Evolutionary conservation across 371 early-diverging fungal species (phyloP).

Genomic region (Blakeslea trispora): DNA sequence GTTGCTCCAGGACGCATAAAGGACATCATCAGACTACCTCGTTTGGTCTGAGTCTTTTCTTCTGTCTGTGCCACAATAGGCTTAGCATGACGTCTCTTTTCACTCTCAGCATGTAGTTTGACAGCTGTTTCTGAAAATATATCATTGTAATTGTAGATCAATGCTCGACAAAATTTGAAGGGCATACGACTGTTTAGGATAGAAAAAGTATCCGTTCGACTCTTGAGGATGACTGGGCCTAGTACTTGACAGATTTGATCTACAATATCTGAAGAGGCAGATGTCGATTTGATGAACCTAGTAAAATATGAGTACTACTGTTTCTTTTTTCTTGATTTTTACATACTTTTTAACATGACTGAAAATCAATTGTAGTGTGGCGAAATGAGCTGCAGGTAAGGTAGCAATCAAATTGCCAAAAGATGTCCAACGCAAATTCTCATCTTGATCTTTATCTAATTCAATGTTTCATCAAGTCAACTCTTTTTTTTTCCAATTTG

Average conservation of each 20-base stretch:
- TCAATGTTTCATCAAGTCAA: background rate
- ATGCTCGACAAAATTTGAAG: constrained; percentile 46
- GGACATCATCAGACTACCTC: constrained; percentile 43
- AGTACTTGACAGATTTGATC: constrained; percentile 47
- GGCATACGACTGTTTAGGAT: constrained; percentile 60
- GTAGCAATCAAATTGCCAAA: constrained; percentile 62
- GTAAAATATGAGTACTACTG: background rate
- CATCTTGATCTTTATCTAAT: constrained; percentile 43
- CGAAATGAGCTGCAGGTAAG: constrained; percentile 56
- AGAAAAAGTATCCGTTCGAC: constrained; percentile 49
- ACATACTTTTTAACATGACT: constrained; percentile 46
- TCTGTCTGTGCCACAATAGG: constrained; percentile 28
- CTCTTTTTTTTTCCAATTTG: background rate
- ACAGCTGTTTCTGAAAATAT: constrained; percentile 39
- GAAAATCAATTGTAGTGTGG: constrained; percentile 51
- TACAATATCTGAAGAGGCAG: constrained; percentile 6
- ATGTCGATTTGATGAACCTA: constrained; percentile 9
- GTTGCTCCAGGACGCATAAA: constrained; percentile 36
- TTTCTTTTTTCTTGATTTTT: background rate
- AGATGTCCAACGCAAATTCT: constrained; percentile 43
- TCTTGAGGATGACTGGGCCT: constrained; percentile 59
- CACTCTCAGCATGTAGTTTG: constrained; percentile 42
- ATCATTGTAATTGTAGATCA: constrained; percentile 40
- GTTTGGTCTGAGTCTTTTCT: constrained; percentile 17
- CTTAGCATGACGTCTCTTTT: constrained; percentile 38